Evolutionary conservation across 345 rosid species (phyloP).

Genomic region (Cardamine chenopodiifolia): DNA sequence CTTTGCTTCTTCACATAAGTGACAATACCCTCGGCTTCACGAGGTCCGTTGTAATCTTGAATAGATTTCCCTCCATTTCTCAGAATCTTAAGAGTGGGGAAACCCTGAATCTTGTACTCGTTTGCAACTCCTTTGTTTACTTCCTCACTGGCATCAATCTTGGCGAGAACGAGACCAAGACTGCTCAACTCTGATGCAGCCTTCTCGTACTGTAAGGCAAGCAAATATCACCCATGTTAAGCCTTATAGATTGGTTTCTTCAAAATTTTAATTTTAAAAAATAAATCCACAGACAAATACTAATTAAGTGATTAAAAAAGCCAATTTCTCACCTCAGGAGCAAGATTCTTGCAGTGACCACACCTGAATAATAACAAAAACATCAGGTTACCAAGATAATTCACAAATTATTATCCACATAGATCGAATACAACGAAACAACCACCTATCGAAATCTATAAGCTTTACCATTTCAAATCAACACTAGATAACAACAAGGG

Average conservation of each 20-base stretch:
- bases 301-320: not conserved
- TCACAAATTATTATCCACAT: not conserved
- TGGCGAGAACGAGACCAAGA: conserved; percentile 67
- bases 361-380: conserved; percentile 58
- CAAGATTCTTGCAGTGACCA: conserved; percentile 92
- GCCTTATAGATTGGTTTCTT: not conserved
- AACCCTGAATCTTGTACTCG: conserved; percentile 72
- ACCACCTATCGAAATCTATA: not conserved
- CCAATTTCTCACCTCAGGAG: conserved; percentile 73
- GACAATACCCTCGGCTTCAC: conserved; percentile 87
- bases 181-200: conserved; percentile 82
- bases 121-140: conserved; percentile 61
- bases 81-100: conserved; percentile 84
- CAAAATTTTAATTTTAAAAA: not conserved
- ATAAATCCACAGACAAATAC: not conserved
- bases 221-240: not conserved
- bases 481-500: not conserved
- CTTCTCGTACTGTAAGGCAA: conserved; percentile 72
- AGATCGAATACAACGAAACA: not conserved
- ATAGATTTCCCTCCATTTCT: conserved; percentile 75
- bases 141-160: conserved; percentile 86
- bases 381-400: not conserved
- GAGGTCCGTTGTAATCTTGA: conserved; percentile 97
- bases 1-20: conserved; percentile 81
- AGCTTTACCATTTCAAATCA: not conserved